Evolutionary conservation across 306 rosid species (phyloP).

Genomic region (Cicer pinnatifidum): DNA sequence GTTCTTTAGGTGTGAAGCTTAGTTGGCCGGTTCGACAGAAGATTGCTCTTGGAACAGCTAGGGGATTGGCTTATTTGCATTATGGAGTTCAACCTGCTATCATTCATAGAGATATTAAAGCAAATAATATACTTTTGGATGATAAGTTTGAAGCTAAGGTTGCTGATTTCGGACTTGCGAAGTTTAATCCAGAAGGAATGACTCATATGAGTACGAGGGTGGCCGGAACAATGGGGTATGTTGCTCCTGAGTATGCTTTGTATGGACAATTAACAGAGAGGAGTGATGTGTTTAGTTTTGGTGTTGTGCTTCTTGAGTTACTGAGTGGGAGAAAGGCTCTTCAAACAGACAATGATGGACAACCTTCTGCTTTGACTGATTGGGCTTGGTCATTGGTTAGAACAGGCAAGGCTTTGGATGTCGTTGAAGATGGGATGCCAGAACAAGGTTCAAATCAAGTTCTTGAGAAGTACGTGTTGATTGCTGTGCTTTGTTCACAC

Average conservation of each 20-base stretch:
- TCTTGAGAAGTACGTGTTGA: conserved; percentile 80
- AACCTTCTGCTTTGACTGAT: conserved; percentile 72
- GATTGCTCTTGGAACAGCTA: conserved; percentile 85
- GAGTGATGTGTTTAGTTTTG: conserved; percentile 92
- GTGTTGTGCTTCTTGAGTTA: conserved; percentile 91
- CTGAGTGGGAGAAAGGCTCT: conserved; percentile 94
- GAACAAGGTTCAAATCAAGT: conserved; percentile 60
- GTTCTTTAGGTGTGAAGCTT: conserved; percentile 51
- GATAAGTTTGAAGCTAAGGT: conserved; percentile 85
- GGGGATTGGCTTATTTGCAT: conserved; percentile 93
- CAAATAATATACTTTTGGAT: conserved; percentile 86
- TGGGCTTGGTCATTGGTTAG: conserved; percentile 95
- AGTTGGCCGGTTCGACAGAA: conserved; percentile 78
- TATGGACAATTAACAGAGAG: conserved; percentile 93
- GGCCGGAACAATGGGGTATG: conserved; percentile 97
- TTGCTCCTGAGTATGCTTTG: conserved; percentile 94
- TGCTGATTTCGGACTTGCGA: conserved; percentile 92
- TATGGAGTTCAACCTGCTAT: conserved; percentile 89
- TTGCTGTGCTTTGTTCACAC: conserved; percentile 90
- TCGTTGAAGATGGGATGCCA: conserved; percentile 75
- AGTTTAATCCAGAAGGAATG: conserved; percentile 88
- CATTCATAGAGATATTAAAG: conserved; percentile 92
- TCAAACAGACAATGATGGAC: conserved; percentile 52
- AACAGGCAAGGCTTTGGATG: conserved; percentile 66
- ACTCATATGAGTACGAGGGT: conserved; percentile 97